phyloP scores from a whole-genome alignment of 2,329 filamentous ascomycete genomes.

The Orbilia brochopaga region DNA sequence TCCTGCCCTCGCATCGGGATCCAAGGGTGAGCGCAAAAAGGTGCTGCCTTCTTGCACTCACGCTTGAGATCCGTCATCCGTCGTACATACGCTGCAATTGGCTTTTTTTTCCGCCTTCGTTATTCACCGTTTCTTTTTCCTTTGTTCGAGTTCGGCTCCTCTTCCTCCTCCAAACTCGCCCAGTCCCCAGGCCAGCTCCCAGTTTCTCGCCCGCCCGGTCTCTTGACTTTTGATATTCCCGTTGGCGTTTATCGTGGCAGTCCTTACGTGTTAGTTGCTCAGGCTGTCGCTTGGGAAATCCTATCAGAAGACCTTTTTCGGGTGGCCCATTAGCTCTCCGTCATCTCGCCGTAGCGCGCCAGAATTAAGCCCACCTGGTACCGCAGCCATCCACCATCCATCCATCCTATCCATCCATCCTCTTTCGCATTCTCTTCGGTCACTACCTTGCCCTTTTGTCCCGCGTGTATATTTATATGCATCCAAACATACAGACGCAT shows the following conservation, averaged over 20 bases:
- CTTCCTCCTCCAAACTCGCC: too few species aligned
- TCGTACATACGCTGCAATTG: constrained; percentile 39
- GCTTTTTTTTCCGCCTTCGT: constrained; percentile 17
- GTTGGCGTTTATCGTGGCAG: constrained; percentile 50
- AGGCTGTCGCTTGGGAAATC: constrained; percentile 37
- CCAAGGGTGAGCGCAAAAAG: constrained; percentile 51
- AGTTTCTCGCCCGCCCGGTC: constrained; percentile 12
- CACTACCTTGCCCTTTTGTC: constrained; percentile 20
- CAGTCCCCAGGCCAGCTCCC: too few species aligned
- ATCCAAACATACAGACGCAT: too few species aligned
- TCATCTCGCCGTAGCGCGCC: constrained; percentile 5
- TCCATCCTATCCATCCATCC: too few species aligned
- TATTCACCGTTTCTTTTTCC: constrained; percentile 43
- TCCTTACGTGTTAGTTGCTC: constrained; percentile 34
- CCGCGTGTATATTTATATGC: background rate
- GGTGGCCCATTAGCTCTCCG: constrained; percentile 24
- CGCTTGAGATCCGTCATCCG: constrained; percentile 35
- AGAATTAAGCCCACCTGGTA: constrained; percentile 1
- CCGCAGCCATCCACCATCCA: too few species aligned
- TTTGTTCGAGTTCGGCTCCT: background rate
- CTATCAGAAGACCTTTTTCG: constrained; percentile 13
- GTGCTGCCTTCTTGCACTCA: constrained; percentile 51
- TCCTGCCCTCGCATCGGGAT: constrained; percentile 34
- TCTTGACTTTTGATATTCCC: constrained; percentile 26
- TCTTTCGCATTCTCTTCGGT: constrained; percentile 19